phyloP scores from a whole-genome alignment of 2,329 filamentous ascomycete species.

The Fusarium sp. region DNA sequence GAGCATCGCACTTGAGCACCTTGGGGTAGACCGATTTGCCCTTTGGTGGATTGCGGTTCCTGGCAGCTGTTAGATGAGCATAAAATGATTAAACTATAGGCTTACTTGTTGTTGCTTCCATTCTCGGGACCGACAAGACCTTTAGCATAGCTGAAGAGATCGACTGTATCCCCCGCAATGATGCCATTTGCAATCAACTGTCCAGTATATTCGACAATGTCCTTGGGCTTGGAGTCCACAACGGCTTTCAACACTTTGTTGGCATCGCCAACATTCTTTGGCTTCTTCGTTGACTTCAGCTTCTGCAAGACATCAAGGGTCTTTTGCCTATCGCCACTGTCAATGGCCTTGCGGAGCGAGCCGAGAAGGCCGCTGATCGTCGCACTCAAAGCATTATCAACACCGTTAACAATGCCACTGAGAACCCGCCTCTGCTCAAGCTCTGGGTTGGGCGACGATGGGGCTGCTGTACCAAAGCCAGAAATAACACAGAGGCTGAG shows the following conservation, averaged over 20 bases:
- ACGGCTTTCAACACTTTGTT: not conserved
- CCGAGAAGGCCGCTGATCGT: not conserved
- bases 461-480: not conserved
- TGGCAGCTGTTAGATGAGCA: not conserved
- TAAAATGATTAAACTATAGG: accelerated
- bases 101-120: conserved; percentile 6
- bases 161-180: not conserved
- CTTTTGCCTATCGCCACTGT: not conserved
- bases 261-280: not conserved
- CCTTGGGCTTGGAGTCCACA: not conserved
- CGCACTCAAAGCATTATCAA: not conserved
- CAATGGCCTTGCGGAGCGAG: not conserved
- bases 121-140: not conserved
- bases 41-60: not conserved
- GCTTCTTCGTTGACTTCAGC: conserved; percentile 1
- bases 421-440: not conserved
- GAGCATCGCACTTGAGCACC: conserved; percentile 6
- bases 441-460: not conserved
- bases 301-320: not conserved
- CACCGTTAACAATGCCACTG: not conserved
- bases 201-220: conserved; percentile 5
- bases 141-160: conserved; percentile 1
- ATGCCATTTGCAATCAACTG: conserved; percentile 9
- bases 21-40: conserved; percentile 7
- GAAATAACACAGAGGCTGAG: not conserved